Conservation (phyloP, 1,284 basidiomycete species). For the Sanghuangporus weigelae region DNA sequence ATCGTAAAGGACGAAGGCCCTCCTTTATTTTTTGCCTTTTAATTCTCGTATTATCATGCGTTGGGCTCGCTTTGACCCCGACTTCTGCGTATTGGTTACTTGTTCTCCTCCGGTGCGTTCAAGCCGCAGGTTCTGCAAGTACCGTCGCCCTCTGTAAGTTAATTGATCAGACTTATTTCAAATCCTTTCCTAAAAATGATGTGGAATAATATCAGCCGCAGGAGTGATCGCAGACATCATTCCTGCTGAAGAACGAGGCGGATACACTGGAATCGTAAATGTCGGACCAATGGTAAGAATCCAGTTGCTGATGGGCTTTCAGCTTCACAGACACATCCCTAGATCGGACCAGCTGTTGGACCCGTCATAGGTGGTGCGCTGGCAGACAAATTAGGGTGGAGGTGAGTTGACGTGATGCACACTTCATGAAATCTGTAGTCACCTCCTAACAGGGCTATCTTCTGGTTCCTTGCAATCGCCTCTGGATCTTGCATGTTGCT, state of each 20-base stretch:
- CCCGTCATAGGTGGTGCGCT: conserved; percentile 54
- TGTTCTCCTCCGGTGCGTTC: conserved; percentile 41
- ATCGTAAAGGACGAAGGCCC: conserved; percentile 40
- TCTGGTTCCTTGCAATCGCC: conserved; percentile 73
- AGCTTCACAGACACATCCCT: not conserved
- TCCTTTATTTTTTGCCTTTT: conserved; percentile 40
- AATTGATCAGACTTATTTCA: too few relatives aligned
- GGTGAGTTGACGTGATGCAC: conserved; percentile 33
- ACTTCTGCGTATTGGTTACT: conserved; percentile 44
- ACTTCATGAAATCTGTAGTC: not conserved
- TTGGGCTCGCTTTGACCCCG: conserved; percentile 43
- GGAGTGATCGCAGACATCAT: conserved; percentile 39
- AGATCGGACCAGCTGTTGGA: conserved; percentile 36
- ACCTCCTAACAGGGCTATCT: conserved; percentile 50
- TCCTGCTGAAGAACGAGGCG: conserved; percentile 33
- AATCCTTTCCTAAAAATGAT: not conserved
- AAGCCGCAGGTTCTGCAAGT: conserved; percentile 42
- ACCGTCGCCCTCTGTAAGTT: conserved; percentile 36
- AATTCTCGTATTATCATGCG: conserved; percentile 34
- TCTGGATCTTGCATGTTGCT: conserved; percentile 47
- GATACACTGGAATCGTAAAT: conserved; percentile 34
- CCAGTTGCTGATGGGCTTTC: not conserved
- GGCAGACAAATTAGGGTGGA: conserved; percentile 58
- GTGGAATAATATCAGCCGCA: conserved; percentile 24
- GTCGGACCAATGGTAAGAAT: conserved; percentile 33